A percentile compares a stretch with the other conserved stretches of the same genome.
Conservation (phyloP, 192 early-diverging fungal genomes). For the Gonapodya prolifera region DNA sequence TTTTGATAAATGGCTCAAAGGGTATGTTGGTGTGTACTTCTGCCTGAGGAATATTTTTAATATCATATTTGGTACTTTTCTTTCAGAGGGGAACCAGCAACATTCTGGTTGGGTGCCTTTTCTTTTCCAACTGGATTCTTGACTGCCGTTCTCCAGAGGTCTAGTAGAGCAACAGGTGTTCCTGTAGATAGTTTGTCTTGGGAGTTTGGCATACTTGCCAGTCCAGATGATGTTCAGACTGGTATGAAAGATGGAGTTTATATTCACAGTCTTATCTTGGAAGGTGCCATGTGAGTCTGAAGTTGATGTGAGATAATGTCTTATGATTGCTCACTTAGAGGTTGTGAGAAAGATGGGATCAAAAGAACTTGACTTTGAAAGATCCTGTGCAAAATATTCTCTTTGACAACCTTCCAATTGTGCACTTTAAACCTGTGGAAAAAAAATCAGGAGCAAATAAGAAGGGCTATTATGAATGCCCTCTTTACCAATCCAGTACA, state of each 20-base stretch:
- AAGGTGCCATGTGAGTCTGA: slow-evolving; percentile 39
- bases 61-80: slow-evolving; percentile 5
- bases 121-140: neutral
- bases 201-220: slow-evolving; percentile 47
- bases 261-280: slow-evolving; percentile 37
- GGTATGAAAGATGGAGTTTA: slow-evolving; percentile 46
- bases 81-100: slow-evolving; percentile 12
- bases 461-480: slow-evolving; percentile 42
- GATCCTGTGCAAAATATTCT: slow-evolving; percentile 50
- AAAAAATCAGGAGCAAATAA: slow-evolving; percentile 33
- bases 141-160: slow-evolving; percentile 43
- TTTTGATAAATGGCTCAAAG: slow-evolving; percentile 49
- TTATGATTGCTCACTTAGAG: neutral
- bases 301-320: neutral
- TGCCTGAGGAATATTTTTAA: neutral
- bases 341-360: slow-evolving; percentile 28
- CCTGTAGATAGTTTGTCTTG: slow-evolving; percentile 39
- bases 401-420: slow-evolving; percentile 37
- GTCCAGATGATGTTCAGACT: slow-evolving; percentile 30
- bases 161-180: slow-evolving; percentile 41
- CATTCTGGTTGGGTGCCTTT: neutral
- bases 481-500: slow-evolving; percentile 44
- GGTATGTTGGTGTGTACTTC: slow-evolving; percentile 18
- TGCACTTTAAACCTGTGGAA: slow-evolving; percentile 47
- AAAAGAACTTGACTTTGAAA: slow-evolving; percentile 40